Conservation (phyloP, 352 stramenopile species). For the Pythium myriotylum region DNA sequence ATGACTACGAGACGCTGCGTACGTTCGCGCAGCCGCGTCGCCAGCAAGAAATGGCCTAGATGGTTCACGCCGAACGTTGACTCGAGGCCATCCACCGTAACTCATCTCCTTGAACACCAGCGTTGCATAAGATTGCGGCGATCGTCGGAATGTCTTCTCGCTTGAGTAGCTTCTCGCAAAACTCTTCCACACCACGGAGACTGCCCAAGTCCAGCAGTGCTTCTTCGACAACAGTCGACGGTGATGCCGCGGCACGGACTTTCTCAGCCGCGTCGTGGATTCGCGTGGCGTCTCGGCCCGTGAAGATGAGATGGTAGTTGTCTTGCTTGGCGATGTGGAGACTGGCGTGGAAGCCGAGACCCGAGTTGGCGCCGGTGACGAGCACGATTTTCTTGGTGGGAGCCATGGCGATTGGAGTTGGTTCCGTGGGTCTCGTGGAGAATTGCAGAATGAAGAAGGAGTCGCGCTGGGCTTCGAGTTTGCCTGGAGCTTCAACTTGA, state of each 20-base stretch:
- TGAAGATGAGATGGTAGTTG: constrained; percentile 39
- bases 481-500: too few relatives aligned
- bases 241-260: constrained; percentile 19
- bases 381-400: constrained; percentile 30
- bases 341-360: constrained; percentile 38
- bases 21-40: constrained; percentile 28
- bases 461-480: too few relatives aligned
- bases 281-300: constrained; percentile 31
- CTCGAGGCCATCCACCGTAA: constrained; percentile 43
- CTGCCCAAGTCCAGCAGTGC: constrained; percentile 39
- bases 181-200: constrained; percentile 32
- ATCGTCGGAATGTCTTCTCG: constrained; percentile 31
- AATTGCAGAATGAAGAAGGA: too few relatives aligned
- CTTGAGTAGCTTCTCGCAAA: constrained; percentile 18
- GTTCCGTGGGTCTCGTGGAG: too few relatives aligned
- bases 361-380: constrained; percentile 40
- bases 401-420: constrained; percentile 2
- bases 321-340: constrained; percentile 28
- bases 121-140: constrained; percentile 47
- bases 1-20: constrained; percentile 33
- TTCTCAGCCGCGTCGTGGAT: constrained; percentile 29
- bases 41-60: constrained; percentile 46
- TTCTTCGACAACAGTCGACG: constrained; percentile 26
- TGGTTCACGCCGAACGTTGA: constrained; percentile 46
- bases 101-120: constrained; percentile 24